A percentile compares a stretch with the other conserved stretches of the same genome.
These are phyloP conservation scores for Pluteus cervinus DNA, from an alignment of 768 basidiomycete genomes.

Conservation along the genomic window DNA sequence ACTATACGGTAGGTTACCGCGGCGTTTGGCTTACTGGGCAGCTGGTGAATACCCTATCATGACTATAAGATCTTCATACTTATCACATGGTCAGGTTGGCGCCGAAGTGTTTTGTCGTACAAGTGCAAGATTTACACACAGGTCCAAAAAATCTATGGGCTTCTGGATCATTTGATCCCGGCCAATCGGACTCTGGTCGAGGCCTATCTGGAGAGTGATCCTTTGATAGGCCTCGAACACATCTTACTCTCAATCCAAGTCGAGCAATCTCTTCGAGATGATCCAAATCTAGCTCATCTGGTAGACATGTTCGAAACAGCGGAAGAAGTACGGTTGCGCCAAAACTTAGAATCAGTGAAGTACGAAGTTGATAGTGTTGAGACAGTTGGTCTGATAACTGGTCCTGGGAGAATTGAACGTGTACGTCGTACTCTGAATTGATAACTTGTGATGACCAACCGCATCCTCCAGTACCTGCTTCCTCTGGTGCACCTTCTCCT, in stretches of 20 bases:
- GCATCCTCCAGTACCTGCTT: constrained; percentile 22
- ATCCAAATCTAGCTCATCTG: constrained; percentile 20
- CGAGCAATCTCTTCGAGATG: constrained; percentile 18
- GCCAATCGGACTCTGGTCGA: constrained; percentile 24
- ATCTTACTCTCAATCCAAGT: constrained; percentile 25
- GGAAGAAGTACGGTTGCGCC: constrained; percentile 25
- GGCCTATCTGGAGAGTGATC: constrained; percentile 25
- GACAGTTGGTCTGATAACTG: constrained; percentile 27
- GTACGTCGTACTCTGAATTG: constrained; percentile 15
- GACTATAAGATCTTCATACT: not conserved
- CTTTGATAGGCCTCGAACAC: constrained; percentile 28
- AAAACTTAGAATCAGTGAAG: constrained; percentile 19
- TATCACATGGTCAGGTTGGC: constrained; percentile 24
- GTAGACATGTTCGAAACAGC: constrained; percentile 18
- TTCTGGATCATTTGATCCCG: constrained; percentile 22
- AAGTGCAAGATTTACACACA: constrained; percentile 26
- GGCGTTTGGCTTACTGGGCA: constrained; percentile 36
- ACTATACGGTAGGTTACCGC: constrained; percentile 23
- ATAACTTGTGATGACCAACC: not conserved
- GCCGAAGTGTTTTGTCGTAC: constrained; percentile 26
- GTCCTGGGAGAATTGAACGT: constrained; percentile 28
- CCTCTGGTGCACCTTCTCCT: constrained; percentile 30
- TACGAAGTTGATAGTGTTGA: constrained; percentile 28
- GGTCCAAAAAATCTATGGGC: constrained; percentile 24
- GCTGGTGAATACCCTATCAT: constrained; percentile 16